Evolutionary conservation across 129 eudicot species (phyloP), one percentile per base, ranked within the genome.

Genomic region (Arctium minus): DNA sequence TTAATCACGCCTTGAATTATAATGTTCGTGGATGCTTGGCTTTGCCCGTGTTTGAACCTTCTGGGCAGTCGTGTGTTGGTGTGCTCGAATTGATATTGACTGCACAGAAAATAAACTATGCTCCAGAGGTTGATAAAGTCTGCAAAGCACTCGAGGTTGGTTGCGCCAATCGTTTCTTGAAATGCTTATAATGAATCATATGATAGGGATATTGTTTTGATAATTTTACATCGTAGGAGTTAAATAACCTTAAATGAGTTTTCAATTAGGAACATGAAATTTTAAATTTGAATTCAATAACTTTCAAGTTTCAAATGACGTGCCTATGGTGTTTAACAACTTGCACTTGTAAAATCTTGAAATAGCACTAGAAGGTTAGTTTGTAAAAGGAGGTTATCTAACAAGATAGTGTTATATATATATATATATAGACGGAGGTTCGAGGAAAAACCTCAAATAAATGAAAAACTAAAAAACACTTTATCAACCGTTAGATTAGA

Each of bases 71-170:
- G 31, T 96, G 99, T 84, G 92, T 96, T 90, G 99, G 99, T 71
- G 99, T 96, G 77, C 81, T 96, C 64, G 99, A 96, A 90, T 92
- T 96, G 72, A 92, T 96, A 79, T 89, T 93, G 96, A 93, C 95
- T 80, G 89, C 95, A 70, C 97, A 90, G 93, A 93, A 90, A 83
- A 93, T 96, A 64, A 93, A 96, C 86, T 96, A 93, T 88, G 98
- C 98, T 67, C 96, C 99, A 27, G 99, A 96, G 88, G 98, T 96
- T 79, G 98, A 96, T 86, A 96, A 93, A 96, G 98, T 96, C 48
- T 96, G 99, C 92, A 96, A 93, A 87, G 99, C 99, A 50, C 97
- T 96, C 85, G 99, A 96, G 99, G 98, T 96, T 86, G 86, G 92
- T 85, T 50, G 13, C 37, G 35, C 73, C 85, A 50, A 39, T 62